Conservation (phyloP, 805 yeast genomes). For the Cyberlindnera maritima region DNA sequence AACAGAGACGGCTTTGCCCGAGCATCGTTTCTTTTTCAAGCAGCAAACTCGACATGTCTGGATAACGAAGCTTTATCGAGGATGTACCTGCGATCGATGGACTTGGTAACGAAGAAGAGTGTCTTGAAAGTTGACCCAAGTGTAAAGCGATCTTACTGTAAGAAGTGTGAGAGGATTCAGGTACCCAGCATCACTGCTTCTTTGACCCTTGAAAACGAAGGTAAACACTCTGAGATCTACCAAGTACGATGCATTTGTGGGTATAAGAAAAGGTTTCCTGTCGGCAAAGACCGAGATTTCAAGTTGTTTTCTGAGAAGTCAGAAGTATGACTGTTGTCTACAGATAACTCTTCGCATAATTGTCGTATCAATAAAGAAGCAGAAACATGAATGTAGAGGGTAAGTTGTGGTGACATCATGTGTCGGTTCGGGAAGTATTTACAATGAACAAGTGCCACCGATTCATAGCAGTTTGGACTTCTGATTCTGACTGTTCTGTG, state of each 20-base stretch:
- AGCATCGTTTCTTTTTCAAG: conserved; percentile 56
- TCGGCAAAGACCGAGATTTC: conserved; percentile 54
- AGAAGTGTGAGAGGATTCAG: conserved; percentile 53
- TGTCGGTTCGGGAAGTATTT: too few species aligned
- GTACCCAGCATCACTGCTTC: conserved; percentile 46
- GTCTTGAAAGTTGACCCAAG: conserved; percentile 63
- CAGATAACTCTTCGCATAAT: too few species aligned
- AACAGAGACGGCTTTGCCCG: conserved; percentile 57
- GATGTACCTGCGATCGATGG: conserved; percentile 51
- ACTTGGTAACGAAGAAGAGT: conserved; percentile 61
- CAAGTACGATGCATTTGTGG: conserved; percentile 55
- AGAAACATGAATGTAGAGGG: background rate
- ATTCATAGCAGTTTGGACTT: conserved; percentile 15
- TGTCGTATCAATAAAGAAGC: background rate
- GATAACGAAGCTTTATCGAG: conserved; percentile 47
- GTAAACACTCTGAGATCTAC: conserved; percentile 46
- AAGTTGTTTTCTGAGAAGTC: conserved; percentile 32
- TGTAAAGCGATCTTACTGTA: conserved; percentile 68
- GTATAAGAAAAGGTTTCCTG: conserved; percentile 51
- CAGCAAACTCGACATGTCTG: conserved; percentile 25
- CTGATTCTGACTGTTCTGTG: conserved; percentile 30
- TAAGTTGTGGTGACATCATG: too few species aligned
- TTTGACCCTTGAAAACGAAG: conserved; percentile 40
- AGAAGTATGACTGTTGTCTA: background rate
- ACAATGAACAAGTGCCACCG: background rate